phyloP scores from a whole-genome alignment of 2,329 filamentous ascomycete genomes.

The Dothideomycetidae sp. region DNA sequence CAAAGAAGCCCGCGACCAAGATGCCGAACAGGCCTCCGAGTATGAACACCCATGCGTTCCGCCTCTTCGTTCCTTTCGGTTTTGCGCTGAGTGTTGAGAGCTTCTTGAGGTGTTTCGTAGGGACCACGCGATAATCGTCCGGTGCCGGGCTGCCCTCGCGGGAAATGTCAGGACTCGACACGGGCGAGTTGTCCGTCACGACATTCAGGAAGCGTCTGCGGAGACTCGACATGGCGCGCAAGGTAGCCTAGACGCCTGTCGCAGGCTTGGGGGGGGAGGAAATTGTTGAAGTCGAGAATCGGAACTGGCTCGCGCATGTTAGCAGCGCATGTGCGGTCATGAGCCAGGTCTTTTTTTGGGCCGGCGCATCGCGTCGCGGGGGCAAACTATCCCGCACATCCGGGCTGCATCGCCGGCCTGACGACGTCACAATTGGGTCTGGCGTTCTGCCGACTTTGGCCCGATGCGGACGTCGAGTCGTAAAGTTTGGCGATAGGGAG shows the following conservation, averaged over 20 bases:
- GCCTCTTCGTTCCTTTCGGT: constrained; percentile 43
- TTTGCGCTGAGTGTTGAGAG: constrained; percentile 30
- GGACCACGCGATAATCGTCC: constrained; percentile 34
- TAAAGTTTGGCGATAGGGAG: too few species aligned
- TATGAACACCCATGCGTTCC: constrained; percentile 68
- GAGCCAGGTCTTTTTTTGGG: constrained; percentile 1
- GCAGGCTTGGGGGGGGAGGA: neutral
- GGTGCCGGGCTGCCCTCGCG: constrained; percentile 27
- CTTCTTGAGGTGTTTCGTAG: constrained; percentile 35
- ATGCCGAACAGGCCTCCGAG: constrained; percentile 85
- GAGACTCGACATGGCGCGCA: constrained; percentile 19
- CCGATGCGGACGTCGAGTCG: too few species aligned
- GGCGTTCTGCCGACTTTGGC: too few species aligned
- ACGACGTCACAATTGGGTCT: too few species aligned
- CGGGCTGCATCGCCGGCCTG: too few species aligned
- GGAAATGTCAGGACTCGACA: constrained; percentile 20
- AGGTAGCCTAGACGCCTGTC: neutral
- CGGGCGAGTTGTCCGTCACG: constrained; percentile 13
- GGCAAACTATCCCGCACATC: too few species aligned
- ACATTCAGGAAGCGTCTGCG: constrained; percentile 22
- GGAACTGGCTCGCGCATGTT: too few species aligned
- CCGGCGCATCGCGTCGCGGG: neutral
- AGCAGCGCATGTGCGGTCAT: neutral
- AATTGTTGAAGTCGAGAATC: neutral
- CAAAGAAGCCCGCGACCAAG: constrained; percentile 78